phyloP scores from a whole-genome alignment of 2,329 filamentous ascomycete genomes.

The Aspergillus sp. region DNA sequence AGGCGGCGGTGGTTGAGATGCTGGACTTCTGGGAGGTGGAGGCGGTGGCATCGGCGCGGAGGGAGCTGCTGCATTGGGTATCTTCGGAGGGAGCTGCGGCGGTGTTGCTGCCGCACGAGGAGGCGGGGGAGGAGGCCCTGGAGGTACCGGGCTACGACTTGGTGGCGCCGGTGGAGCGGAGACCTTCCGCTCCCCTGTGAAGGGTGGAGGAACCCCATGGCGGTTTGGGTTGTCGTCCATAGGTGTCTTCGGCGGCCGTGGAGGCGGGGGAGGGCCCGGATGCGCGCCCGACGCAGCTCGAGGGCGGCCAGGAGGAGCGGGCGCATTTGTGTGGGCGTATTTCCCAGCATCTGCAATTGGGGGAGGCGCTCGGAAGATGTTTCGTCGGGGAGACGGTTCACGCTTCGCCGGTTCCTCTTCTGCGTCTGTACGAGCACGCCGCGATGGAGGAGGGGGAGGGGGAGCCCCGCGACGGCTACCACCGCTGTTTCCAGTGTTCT shows the following conservation, averaged over 20 bases:
- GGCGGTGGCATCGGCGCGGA: slow-evolving; percentile 49
- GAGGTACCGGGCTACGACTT: slow-evolving; percentile 57
- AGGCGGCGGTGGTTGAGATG: slow-evolving; percentile 43
- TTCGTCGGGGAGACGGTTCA: slow-evolving; percentile 68
- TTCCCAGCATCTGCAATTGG: slow-evolving; percentile 87
- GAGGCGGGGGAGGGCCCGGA: slow-evolving; percentile 65
- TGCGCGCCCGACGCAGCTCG: slow-evolving; percentile 49
- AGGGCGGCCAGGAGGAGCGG: slow-evolving; percentile 46
- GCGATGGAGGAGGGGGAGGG: slow-evolving; percentile 56
- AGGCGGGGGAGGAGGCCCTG: slow-evolving; percentile 68
- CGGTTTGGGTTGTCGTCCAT: slow-evolving; percentile 64
- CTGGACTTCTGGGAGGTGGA: slow-evolving; percentile 49
- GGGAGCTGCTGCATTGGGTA: slow-evolving; percentile 31
- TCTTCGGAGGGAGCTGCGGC: slow-evolving; percentile 51
- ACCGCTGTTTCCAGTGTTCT: slow-evolving; percentile 57
- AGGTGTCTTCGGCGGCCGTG: slow-evolving; percentile 66
- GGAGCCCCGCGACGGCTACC: slow-evolving; percentile 56
- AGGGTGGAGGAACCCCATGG: slow-evolving; percentile 78
- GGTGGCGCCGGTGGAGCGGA: slow-evolving; percentile 71
- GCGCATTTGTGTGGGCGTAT: slow-evolving; percentile 60
- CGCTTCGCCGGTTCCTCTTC: slow-evolving; percentile 65
- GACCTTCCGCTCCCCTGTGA: slow-evolving; percentile 62
- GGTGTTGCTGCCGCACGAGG: slow-evolving; percentile 44
- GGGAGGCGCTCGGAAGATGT: slow-evolving; percentile 79
- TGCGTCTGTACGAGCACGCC: slow-evolving; percentile 43